Percentiles rank a stretch among this genome's conserved stretches.
Conservation (phyloP, 1,284 basidiomycete genomes). For the Ustilago curta region DNA sequence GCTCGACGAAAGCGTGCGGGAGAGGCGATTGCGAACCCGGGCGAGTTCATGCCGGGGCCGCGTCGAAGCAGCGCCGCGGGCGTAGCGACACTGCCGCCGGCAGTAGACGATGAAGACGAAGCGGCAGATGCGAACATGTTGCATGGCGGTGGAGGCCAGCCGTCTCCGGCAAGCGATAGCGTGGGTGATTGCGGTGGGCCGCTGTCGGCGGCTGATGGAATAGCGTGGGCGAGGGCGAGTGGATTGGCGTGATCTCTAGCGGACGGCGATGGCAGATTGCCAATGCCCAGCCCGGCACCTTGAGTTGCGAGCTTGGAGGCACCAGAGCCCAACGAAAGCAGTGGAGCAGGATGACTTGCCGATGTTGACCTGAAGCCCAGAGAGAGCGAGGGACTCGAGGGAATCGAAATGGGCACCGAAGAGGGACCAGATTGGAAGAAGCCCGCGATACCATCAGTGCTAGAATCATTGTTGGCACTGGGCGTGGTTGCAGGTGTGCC, state of each 20-base stretch:
- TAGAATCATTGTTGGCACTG: neutral
- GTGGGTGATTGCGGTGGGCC: conserved; percentile 33
- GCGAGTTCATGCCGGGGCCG: conserved; percentile 33
- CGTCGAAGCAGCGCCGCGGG: conserved; percentile 30
- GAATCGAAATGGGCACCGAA: conserved; percentile 35
- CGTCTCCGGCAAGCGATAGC: conserved; percentile 29
- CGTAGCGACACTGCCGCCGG: conserved; percentile 14
- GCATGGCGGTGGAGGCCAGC: conserved; percentile 31
- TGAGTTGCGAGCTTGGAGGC: conserved; percentile 15
- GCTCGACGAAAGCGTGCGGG: conserved; percentile 48
- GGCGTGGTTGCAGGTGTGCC: neutral
- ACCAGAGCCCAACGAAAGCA: conserved; percentile 21
- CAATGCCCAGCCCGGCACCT: conserved; percentile 32
- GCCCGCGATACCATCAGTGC: conserved; percentile 1
- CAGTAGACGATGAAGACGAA: conserved; percentile 22
- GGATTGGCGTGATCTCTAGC: conserved; percentile 31
- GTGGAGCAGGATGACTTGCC: conserved; percentile 12
- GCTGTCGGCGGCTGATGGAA: neutral
- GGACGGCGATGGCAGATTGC: conserved; percentile 32
- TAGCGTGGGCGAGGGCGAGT: neutral
- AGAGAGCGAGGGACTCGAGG: conserved; percentile 28
- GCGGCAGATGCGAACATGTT: conserved; percentile 13
- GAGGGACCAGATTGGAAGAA: conserved; percentile 23
- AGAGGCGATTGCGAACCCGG: conserved; percentile 30
- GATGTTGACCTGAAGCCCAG: conserved; percentile 10